Base-by-base conservation (phyloP, 2,329 filamentous ascomycete species). In the Talaromyces piceae region DNA sequence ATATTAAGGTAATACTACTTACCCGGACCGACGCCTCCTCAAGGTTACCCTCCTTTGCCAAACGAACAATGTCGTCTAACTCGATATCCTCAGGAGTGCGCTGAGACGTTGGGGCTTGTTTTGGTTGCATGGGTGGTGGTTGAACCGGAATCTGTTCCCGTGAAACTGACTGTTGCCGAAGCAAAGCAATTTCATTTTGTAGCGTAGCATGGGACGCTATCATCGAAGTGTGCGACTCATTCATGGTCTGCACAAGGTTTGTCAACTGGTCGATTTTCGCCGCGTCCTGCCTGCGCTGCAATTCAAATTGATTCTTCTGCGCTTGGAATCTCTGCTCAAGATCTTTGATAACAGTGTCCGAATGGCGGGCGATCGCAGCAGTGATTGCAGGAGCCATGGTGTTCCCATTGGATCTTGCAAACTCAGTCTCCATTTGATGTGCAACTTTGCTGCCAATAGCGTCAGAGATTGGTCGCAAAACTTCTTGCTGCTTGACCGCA, bases 391-490 rank as follows among this genome's bases (percentile, higher is more conserved):
- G 84, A 2, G 80, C 73, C n/a, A 93, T 75, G 26, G 79, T 79
- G 54, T 77, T 78, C 39, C 81, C 77, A 31, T 91, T 68, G 8
- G 80, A 73, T 30, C 76, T 74, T 12, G 78, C 69, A 45, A 94
- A 76, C 51, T 87, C 83, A 50, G 81, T 77, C 61, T 95, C 86
- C 25, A 95, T 76, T 50, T 80, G 82, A 41, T 79, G 72, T 4
- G 80, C 74, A 26, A 95, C 77, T 45, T 80, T 82, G 57, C 81
- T 79, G 2, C 82, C 76, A 28, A 95, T 78, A 47, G 83, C 79
- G 49, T 94, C 88, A 3, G 85, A 79, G 50, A 96, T 81, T 5
- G 78, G 73, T 61, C 85, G 85, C 56, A 88, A 73, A 33, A 93
- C 75, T 45, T 91, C 84, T 9, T 83, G 82, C 57, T 85, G 86